Base-by-base conservation (phyloP, 306 rosid genomes). In the Notholithocarpus densiflorus region DNA sequence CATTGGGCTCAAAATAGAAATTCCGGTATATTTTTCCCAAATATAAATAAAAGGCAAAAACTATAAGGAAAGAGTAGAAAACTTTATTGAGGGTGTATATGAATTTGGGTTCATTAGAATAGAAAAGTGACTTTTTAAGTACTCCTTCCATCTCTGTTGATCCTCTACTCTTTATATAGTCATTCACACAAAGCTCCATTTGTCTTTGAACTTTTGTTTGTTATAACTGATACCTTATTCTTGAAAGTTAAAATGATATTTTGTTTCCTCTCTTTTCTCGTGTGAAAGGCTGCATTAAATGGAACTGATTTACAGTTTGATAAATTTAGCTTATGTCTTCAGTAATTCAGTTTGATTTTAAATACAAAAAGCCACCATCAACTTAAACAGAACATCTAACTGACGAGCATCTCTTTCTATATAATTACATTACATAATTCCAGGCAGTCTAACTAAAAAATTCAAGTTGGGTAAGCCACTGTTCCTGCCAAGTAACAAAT, bases 361-460 rank as follows among this genome's bases (percentile, higher is more conserved):
- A 34, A 6, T 62, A 62, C 43, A 66, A 66, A 66, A 66, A 7
- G 52, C 52, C 72, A 66, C 23, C 4, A 66, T 18, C 48, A 32
- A 34, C 51, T 34, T 66, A 1, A 66, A 7, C 26, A n/a, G 72
- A 66, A 19, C 24, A 21, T 32, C 20, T 62, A 62, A 62, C n/a
- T 27, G 52, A 20, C 34, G 68, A 24, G 52, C 68, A 21, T 72
- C 79, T 68, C 71, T 55, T 79, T 77, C 79, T 77, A 75, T 79
- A 66, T 60, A 75, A 56, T 53, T 78, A 66, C 82, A 86, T 20
- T 69, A 79, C 78, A 78, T 59, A 71, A 72, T 69, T 75, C 59
- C 56, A 18, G 55, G 56, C 52, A 34, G 24, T 32, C 52, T 19
- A 4, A 19, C n/a, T 32, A 29, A 32, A 48, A 13, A 18, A 18